A percentile compares a stretch with the other conserved stretches of the same genome.
Conservation (phyloP, 768 basidiomycete genomes). For the Neoboletus magnificus region DNA sequence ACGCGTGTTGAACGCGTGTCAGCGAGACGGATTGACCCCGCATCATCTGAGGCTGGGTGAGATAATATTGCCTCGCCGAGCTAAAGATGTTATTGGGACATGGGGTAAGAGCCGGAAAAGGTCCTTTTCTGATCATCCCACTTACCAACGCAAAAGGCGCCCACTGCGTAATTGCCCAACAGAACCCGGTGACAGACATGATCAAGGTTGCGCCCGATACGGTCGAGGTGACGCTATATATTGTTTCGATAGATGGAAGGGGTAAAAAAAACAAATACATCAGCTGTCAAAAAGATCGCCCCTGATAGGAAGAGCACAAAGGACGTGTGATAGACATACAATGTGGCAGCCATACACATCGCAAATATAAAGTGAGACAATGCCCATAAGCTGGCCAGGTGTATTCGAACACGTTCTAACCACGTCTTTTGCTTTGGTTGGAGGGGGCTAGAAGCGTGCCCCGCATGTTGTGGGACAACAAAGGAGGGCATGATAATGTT, state of each 20-base stretch:
- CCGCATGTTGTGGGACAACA: conserved; percentile 39
- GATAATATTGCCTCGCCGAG: conserved; percentile 85
- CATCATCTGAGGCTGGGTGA: conserved; percentile 42
- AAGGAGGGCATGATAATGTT: conserved; percentile 74
- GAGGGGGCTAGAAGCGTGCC: conserved; percentile 13
- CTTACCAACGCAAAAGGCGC: conserved; percentile 85
- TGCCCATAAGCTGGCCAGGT: conserved; percentile 76
- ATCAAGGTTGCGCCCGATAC: conserved; percentile 72
- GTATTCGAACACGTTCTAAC: conserved; percentile 49
- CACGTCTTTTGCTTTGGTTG: conserved; percentile 19
- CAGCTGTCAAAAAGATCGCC: conserved; percentile 11
- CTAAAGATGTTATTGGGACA: conserved; percentile 35
- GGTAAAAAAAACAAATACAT: conserved; percentile 6
- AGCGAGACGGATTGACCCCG: conserved; percentile 36
- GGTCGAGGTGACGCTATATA: conserved; percentile 61
- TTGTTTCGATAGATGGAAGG: conserved; percentile 5
- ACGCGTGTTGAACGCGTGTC: conserved; percentile 33
- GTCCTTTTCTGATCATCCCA: conserved; percentile 5
- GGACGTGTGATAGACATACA: conserved; percentile 49
- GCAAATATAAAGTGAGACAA: conserved; percentile 71
- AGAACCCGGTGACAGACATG: conserved; percentile 78
- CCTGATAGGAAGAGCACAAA: conserved; percentile 7
- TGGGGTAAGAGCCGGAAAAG: conserved; percentile 14
- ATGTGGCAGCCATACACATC: conserved; percentile 74
- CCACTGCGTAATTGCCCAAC: conserved; percentile 94